These are phyloP conservation scores for Marasmius tenuissimus DNA, from an alignment of 1,284 basidiomycete species.

Conservation along the genomic window DNA sequence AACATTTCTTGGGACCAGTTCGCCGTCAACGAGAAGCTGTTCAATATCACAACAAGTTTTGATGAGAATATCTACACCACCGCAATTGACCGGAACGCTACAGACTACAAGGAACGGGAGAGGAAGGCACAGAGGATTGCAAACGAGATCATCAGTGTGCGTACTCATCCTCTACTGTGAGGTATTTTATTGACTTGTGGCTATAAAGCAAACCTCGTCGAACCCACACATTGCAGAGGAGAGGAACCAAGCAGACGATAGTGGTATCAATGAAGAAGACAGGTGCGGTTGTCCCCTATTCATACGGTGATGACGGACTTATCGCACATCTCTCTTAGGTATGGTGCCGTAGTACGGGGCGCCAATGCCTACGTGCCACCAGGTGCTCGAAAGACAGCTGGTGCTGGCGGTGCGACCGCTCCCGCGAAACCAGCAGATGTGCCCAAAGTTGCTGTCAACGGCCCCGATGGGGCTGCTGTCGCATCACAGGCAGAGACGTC, in stretches of 20 bases:
- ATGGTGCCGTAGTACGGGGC: constrained; percentile 88
- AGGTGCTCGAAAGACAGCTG: constrained; percentile 60
- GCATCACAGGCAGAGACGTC: constrained; percentile 37
- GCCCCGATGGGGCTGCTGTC: constrained; percentile 56
- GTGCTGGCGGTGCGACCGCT: constrained; percentile 31
- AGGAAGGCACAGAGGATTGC: constrained; percentile 87
- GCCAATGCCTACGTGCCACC: constrained; percentile 93
- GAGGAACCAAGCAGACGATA: constrained; percentile 74
- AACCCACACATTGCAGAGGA: constrained; percentile 94
- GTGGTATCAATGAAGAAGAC: constrained; percentile 89
- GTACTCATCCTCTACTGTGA: constrained; percentile 27
- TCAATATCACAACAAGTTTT: constrained; percentile 90
- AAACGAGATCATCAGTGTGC: constrained; percentile 84
- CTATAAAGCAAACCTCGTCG: constrained; percentile 54
- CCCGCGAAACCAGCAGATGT: constrained; percentile 45
- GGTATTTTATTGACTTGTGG: constrained; percentile 4
- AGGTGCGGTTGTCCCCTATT: constrained; percentile 56
- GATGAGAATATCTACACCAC: constrained; percentile 97
- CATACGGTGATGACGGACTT: constrained; percentile 10
- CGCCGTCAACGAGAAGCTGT: constrained; percentile 88
- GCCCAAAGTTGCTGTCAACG: constrained; percentile 72
- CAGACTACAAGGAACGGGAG: constrained; percentile 90
- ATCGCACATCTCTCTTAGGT: constrained; percentile 48
- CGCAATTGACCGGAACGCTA: constrained; percentile 81
- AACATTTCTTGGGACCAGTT: constrained; percentile 91